A percentile compares a stretch with the other conserved stretches of the same genome.
phyloP scores from a whole-genome alignment of 2,329 filamentous ascomycete genomes.

The Rhynchosporium secalis region DNA sequence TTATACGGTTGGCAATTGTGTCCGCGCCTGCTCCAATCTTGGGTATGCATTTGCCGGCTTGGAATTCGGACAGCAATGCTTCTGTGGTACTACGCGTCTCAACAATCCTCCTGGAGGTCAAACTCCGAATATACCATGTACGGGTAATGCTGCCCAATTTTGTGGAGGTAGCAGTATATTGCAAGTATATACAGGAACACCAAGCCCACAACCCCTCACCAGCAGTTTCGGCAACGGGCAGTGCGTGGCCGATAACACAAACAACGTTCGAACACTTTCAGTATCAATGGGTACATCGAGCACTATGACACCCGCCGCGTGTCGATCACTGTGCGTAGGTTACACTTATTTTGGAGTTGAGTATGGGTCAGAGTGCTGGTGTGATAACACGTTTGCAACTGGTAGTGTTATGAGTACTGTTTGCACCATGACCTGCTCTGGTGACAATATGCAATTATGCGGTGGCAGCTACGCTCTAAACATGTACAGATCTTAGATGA shows the following conservation, averaged over 20 bases:
- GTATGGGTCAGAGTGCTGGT: constrained; percentile 8
- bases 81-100: background rate
- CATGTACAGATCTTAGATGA: background rate
- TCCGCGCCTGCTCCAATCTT: background rate
- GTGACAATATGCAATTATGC: background rate
- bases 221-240: background rate
- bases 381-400: background rate
- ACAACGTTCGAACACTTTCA: constrained; percentile 2
- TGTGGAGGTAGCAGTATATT: constrained; percentile 5
- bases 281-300: background rate
- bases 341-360: constrained; percentile 1
- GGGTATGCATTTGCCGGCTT: background rate
- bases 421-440: constrained; percentile 4
- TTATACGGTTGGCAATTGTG: background rate
- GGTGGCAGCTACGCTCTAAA: constrained; percentile 8
- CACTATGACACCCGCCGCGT: background rate
- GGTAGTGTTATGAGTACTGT: background rate
- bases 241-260: constrained; percentile 6
- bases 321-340: background rate
- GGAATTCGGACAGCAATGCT: constrained; percentile 5
- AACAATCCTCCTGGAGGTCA: background rate
- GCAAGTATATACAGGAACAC: background rate
- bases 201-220: background rate
- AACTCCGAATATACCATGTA: background rate
- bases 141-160: background rate